These are phyloP conservation scores for Paraconiothyrium brasiliense DNA, from an alignment of 2,329 filamentous ascomycete species.

Conservation along the genomic window DNA sequence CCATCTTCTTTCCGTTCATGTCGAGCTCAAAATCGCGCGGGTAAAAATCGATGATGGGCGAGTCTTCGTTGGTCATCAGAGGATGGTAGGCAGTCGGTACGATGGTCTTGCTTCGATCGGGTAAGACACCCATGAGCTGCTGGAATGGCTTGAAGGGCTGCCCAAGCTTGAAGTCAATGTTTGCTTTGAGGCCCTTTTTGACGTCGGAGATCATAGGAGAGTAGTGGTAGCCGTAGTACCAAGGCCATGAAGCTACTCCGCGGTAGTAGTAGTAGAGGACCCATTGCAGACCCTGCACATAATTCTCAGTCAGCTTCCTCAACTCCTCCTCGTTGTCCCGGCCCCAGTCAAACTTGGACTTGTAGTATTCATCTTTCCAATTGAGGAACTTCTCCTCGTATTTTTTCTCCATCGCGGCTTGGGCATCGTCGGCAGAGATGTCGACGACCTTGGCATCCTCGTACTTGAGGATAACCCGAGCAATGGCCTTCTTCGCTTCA, in stretches of 20 bases:
- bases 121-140: slow-evolving; percentile 97
- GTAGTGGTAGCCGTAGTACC: slow-evolving; percentile 98
- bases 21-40: slow-evolving; percentile 96
- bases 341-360: slow-evolving; percentile 89
- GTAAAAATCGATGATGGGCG: slow-evolving; percentile 97
- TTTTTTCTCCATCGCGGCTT: slow-evolving; percentile 79
- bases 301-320: slow-evolving; percentile 87
- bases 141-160: slow-evolving; percentile 96
- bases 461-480: slow-evolving; percentile 87
- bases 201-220: slow-evolving; percentile 97
- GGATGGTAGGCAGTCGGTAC: slow-evolving; percentile 88
- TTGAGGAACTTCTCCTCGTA: slow-evolving; percentile 89
- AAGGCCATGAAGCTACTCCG: slow-evolving; percentile 97
- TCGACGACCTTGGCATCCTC: slow-evolving; percentile 90
- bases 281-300: slow-evolving; percentile 97
- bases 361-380: slow-evolving; percentile 97
- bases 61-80: slow-evolving; percentile 89
- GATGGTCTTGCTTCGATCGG: slow-evolving; percentile 96
- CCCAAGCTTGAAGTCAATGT: slow-evolving; percentile 91
- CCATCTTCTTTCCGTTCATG: slow-evolving; percentile 99
- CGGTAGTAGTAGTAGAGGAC: slow-evolving; percentile 98
- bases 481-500: slow-evolving; percentile 83
- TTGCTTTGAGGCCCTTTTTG: slow-evolving; percentile 82
- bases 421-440: slow-evolving; percentile 78
- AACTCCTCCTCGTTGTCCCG: slow-evolving; percentile 83